Conservation (phyloP, 768 basidiomycete genomes). For the Hygrophorus pudorinus region DNA sequence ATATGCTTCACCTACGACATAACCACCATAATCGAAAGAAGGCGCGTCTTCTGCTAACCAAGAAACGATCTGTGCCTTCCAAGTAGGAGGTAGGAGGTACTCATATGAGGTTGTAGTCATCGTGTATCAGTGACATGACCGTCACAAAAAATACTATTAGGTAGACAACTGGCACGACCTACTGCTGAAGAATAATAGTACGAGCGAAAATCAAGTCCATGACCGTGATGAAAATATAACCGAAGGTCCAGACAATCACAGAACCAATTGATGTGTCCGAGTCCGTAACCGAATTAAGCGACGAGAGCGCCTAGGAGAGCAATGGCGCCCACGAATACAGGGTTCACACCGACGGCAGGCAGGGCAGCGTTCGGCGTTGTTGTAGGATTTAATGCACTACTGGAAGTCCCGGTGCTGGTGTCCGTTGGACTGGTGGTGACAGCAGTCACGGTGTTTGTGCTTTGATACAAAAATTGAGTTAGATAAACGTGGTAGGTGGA, state of each 20-base stretch:
- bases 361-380: background rate
- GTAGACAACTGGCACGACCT: too few species aligned
- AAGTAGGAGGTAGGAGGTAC: conserved; percentile 86
- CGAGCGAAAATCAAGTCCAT: too few species aligned
- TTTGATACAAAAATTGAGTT: background rate
- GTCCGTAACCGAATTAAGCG: background rate
- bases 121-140: too few species aligned
- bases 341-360: background rate
- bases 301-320: background rate
- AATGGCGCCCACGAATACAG: background rate
- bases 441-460: background rate
- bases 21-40: conserved; percentile 94
- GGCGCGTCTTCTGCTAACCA: conserved; percentile 95
- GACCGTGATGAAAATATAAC: background rate
- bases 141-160: too few species aligned
- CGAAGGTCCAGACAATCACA: background rate
- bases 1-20: conserved; percentile 85
- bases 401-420: background rate
- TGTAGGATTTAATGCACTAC: background rate
- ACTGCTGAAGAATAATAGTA: too few species aligned
- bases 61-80: conserved; percentile 68
- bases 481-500: background rate
- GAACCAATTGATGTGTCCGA: background rate
- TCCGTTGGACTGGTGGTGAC: background rate
- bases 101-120: conserved; percentile 27